Evolutionary conservation across 2,329 filamentous ascomycete genomes (phyloP).

Genomic region (Diaporthe vexans): DNA sequence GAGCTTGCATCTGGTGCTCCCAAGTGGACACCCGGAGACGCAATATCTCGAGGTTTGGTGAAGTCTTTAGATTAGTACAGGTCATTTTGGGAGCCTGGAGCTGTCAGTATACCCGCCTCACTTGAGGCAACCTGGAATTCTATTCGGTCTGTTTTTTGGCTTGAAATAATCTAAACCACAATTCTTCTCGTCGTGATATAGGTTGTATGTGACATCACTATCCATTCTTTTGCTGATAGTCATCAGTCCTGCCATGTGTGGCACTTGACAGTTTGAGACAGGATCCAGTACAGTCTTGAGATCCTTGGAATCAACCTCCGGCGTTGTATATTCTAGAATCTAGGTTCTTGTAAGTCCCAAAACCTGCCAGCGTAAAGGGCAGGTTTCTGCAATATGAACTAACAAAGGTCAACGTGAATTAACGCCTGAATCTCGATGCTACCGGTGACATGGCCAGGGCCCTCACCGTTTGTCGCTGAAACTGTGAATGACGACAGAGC

Average conservation of each 20-base stretch:
- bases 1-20: not conserved
- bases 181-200: too few species aligned
- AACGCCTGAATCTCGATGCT: too few species aligned
- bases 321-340: too few species aligned
- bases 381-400: too few species aligned
- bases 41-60: not conserved
- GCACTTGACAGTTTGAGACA: not conserved
- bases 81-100: constrained; percentile 32
- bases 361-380: too few species aligned
- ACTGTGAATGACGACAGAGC: too few species aligned
- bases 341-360: too few species aligned
- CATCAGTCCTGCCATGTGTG: not conserved
- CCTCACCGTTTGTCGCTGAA: too few species aligned
- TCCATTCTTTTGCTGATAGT: not conserved
- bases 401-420: too few species aligned
- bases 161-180: not conserved
- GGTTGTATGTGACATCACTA: not conserved
- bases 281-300: not conserved
- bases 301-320: too few species aligned
- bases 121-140: constrained; percentile 33
- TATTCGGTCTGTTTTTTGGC: not conserved
- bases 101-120: constrained; percentile 40
- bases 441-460: too few species aligned
- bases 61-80: constrained; percentile 9
- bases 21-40: not conserved